phyloP scores from a whole-genome alignment of 257 asterid genomes.

The Galeopsis tetrahit region DNA sequence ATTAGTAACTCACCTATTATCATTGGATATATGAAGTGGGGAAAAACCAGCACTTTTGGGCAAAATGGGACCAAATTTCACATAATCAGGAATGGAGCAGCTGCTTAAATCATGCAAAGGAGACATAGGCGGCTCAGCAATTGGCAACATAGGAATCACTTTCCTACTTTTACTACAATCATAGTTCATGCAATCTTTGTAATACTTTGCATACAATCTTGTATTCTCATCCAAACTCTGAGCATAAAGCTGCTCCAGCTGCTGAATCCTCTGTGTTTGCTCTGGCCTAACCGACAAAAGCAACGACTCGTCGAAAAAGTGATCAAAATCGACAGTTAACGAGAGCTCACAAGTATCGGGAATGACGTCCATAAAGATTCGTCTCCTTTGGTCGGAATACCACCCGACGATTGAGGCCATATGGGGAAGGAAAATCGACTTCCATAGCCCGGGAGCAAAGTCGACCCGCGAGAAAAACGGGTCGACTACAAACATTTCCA shows the following conservation, averaged over 20 bases:
- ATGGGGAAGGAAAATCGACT: conserved; percentile 67
- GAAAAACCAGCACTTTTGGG: conserved; percentile 85
- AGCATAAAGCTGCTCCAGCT: conserved; percentile 63
- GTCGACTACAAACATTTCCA: conserved; percentile 75
- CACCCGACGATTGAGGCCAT: conserved; percentile 78
- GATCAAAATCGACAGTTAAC: conserved; percentile 63
- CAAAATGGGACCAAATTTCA: conserved; percentile 79
- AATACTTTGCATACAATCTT: conserved; percentile 69
- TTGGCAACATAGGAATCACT: conserved; percentile 74
- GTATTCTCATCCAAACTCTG: conserved; percentile 77
- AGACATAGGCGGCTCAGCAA: conserved; percentile 83
- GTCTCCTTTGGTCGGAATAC: conserved; percentile 72
- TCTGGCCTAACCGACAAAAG: conserved; percentile 78
- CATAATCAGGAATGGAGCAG: conserved; percentile 68
- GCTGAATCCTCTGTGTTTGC: conserved; percentile 71
- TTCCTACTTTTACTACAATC: conserved; percentile 64
- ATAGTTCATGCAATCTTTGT: conserved; percentile 66
- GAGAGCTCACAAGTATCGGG: conserved; percentile 76
- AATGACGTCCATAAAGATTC: conserved; percentile 70
- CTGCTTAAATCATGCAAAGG: conserved; percentile 69
- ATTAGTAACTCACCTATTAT: conserved; percentile 43
- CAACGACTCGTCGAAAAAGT: conserved; percentile 62
- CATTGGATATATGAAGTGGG: conserved; percentile 45
- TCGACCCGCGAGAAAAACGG: conserved; percentile 81
- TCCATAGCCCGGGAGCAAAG: conserved; percentile 88